Base-by-base conservation (phyloP, 768 basidiomycete genomes). In the Sarcomyxa edulis region DNA sequence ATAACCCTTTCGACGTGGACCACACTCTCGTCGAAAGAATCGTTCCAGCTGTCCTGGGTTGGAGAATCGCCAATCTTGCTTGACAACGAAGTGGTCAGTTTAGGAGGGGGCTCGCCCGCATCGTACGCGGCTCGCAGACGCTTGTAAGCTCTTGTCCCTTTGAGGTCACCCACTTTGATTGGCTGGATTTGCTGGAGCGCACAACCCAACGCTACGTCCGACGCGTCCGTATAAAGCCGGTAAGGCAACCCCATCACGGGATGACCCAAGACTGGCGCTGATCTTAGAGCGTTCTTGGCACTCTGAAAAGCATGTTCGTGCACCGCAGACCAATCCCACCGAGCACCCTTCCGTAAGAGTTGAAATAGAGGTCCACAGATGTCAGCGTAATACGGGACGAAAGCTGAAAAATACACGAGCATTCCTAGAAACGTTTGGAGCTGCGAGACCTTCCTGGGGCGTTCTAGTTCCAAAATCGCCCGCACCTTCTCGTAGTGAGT, bases 401-500 rank as follows among this genome's bases (percentile, higher is more conserved):
- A 68, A 0, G 47, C 25, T 0, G 62, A 48, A 42, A 66, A 66
- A 33, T 66, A 67, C 0, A 65, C 60, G 22, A 60, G 55, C 60
- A 61, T 64, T 1, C 65, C 65, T 1, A 65, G 42, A 43, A 62
- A 65, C 5, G 43, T 51, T 37, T 62, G 61, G 6, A 66, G 35
- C 11, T 60, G 53, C 11, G 37, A 12, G 0, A 53, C 43, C 12
- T 55, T 57, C 0, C 14, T 16, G 0, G 63, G 65, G 46, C 49
- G 36, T 1, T 52, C 44, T 1, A 66, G 41, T 6, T 58, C 44
- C 0, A 56, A 3, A 14, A 68, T 65, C 0, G 62, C 61, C 5
- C 56, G 46, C 0, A 66, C 56, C 33, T 68, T 67, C 35, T 64
- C 61, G 32, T 51, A 40, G 42, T 67, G 58, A 0, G 61, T 66